Conservation (phyloP, 2,329 filamentous ascomycete species). For the Botrytis medusae region DNA sequence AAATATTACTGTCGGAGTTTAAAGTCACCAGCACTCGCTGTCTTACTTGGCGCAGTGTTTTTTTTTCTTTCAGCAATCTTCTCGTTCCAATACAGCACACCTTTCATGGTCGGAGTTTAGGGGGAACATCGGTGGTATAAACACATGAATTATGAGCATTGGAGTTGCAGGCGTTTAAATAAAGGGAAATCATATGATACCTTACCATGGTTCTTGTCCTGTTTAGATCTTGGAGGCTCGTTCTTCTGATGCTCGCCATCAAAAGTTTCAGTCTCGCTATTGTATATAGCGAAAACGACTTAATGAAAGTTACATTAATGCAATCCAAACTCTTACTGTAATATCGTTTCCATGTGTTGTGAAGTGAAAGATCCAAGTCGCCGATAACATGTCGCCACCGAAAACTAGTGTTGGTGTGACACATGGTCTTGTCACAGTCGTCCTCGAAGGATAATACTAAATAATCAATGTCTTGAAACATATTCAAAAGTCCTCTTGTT, state of each 20-base stretch:
- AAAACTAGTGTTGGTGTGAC: background rate
- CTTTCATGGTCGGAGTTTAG: slow-evolving; percentile 13
- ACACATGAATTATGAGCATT: slow-evolving; percentile 16
- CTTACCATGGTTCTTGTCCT: slow-evolving; percentile 9
- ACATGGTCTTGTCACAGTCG: background rate
- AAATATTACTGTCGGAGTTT: slow-evolving; percentile 21
- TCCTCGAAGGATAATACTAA: background rate
- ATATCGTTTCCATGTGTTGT: background rate
- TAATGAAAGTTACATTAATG: slow-evolving; percentile 7
- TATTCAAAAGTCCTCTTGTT: too few species aligned
- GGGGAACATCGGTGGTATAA: slow-evolving; percentile 3
- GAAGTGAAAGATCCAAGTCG: background rate
- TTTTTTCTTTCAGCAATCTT: background rate
- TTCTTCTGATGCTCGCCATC: background rate
- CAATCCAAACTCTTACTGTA: background rate
- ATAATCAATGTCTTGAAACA: background rate
- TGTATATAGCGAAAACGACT: slow-evolving; percentile 3
- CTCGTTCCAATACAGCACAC: background rate
- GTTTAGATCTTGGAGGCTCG: slow-evolving; percentile 6
- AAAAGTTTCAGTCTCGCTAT: background rate
- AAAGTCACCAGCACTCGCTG: background rate
- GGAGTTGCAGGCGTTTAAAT: slow-evolving; percentile 18
- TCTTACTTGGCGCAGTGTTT: background rate
- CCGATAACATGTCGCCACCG: background rate
- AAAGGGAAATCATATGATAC: slow-evolving; percentile 18